phyloP scores from a whole-genome alignment of 2,329 filamentous ascomycete species.

The Akanthomyces dipterigenus region DNA sequence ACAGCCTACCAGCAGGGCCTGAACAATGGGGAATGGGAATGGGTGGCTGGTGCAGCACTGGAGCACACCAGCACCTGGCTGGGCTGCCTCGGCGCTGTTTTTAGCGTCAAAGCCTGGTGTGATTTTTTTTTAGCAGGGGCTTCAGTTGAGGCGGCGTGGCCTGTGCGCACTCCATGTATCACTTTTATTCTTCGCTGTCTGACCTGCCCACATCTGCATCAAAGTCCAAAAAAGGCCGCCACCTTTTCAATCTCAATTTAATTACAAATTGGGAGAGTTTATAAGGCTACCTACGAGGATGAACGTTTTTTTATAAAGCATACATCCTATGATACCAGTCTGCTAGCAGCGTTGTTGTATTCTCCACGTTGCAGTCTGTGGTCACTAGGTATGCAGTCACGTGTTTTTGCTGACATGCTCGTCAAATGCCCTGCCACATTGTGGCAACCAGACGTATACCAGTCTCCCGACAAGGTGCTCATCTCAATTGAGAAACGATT shows the following conservation, averaged over 20 bases:
- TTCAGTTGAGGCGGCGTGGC: conserved; percentile 9
- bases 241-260: too few species aligned
- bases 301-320: too few species aligned
- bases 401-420: conserved; percentile 1
- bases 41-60: conserved; percentile 1
- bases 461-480: neutral
- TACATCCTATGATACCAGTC: too few species aligned
- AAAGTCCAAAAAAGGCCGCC: too few species aligned
- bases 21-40: neutral
- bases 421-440: neutral
- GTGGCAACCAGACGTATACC: neutral
- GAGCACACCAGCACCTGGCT: conserved; percentile 1
- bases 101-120: neutral
- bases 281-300: too few species aligned
- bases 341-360: neutral
- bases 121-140: neutral
- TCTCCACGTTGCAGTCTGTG: neutral
- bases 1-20: neutral
- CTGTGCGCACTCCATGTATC: conserved; percentile 2
- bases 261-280: too few species aligned
- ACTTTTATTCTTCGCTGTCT: neutral
- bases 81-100: neutral
- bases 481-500: neutral
- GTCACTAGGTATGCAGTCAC: neutral
- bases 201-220: neutral